Base-by-base conservation (phyloP, 73 alveolate species). In the Blepharisma stoltei region DNA sequence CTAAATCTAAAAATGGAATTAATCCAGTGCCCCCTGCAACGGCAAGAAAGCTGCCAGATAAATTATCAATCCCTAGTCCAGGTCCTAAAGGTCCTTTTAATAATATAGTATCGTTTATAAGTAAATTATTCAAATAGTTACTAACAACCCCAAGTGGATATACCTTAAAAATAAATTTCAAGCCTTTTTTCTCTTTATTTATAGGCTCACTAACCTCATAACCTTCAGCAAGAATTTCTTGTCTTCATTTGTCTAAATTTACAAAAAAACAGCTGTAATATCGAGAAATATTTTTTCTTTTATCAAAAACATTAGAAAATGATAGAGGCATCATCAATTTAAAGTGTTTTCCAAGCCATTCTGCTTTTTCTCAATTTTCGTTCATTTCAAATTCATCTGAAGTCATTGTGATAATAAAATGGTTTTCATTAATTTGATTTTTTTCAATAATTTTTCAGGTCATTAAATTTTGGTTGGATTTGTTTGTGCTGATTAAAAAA, bases 11-110 rank as follows among this genome's bases (percentile, higher is more conserved):
- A 25, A 60, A 60, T 14, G 73, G 73, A 60, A 60, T 38, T 20
- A 60, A 38, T 60, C 73, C 73, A 60, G 73, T 60, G 23, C 73
- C 73, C 23, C 73, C 73, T 14, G 48, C 73, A 60, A 60, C 18
- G 11, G 73, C 73, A n/a, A 60, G 38, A 60, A 14, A 60, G 23
- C 23, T 60, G n/a, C 73, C 73, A 20, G 14, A 8, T 9, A 60
- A 60, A 60, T 38, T 60, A 14, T 25, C 18, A 14, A 60, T n/a
- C 73, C 14, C 11, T 25, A 60, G 46, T 8, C 73, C 73, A 1
- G 73, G 73, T 20, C 73, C 73, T 9, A 60, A 38, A 1, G 73
- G 73, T 20, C 73, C 73, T 60, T 25, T 14, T 9, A 60, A 9
- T 60, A 60, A 20, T 14, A 60, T 1, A 60, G 18, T 25, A 8